Percentiles rank a stretch among this genome's conserved stretches.
These are phyloP conservation scores for Thecaphora frezii DNA, from an alignment of 1,284 basidiomycete species.

Conservation along the genomic window DNA sequence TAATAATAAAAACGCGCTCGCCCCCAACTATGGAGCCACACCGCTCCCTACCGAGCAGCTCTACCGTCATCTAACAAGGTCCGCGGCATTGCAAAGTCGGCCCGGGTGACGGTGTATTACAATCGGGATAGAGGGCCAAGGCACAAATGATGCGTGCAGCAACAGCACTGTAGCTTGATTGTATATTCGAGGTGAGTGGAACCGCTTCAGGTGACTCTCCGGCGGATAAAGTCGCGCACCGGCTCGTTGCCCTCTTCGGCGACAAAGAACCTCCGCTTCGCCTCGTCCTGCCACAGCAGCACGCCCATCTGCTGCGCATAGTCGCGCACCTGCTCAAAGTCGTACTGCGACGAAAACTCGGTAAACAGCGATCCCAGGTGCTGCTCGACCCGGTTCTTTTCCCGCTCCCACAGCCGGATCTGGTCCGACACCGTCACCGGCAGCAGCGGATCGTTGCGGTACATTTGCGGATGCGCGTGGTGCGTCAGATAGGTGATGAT, in stretches of 20 bases:
- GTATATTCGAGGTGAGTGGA: background rate
- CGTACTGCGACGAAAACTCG: conserved; percentile 78
- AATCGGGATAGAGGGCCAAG: too few species aligned
- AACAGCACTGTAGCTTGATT: background rate
- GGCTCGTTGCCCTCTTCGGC: conserved; percentile 67
- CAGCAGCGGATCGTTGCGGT: conserved; percentile 84
- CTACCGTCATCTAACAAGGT: too few species aligned
- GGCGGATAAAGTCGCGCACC: conserved; percentile 46
- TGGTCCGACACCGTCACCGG: conserved; percentile 98
- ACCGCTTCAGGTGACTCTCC: conserved; percentile 15
- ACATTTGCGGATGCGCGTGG: conserved; percentile 98
- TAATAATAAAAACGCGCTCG: too few species aligned
- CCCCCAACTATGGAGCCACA: too few species aligned
- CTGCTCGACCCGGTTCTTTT: conserved; percentile 78
- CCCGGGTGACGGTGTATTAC: too few species aligned
- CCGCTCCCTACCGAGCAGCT: too few species aligned
- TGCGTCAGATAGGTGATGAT: conserved; percentile 92
- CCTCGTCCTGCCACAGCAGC: conserved; percentile 74
- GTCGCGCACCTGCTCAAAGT: conserved; percentile 81
- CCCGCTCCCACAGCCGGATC: conserved; percentile 94
- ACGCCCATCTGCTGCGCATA: conserved; percentile 81
- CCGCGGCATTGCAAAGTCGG: too few species aligned
- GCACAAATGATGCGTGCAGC: background rate
- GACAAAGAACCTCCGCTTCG: conserved; percentile 79
- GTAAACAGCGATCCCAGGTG: conserved; percentile 70